Evolutionary conservation across 208 protist genomes (phyloP), one percentile per base, ranked within the genome.

Genomic region (Sergeia podlipaevii): DNA sequence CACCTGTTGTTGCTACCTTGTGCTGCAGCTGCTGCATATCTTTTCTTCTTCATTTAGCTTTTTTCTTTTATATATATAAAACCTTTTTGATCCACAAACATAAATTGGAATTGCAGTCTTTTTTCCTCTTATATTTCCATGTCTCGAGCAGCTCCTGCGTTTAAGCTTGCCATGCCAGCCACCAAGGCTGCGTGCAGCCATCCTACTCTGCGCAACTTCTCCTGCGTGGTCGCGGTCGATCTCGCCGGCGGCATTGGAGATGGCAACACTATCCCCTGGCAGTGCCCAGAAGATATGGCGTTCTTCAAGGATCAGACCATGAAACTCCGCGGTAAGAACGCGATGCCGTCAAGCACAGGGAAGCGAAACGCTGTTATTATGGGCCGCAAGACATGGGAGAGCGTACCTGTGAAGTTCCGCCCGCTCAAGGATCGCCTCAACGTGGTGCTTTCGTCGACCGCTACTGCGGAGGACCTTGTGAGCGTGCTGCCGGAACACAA

Each of bases 381-480:
- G 97, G 97, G 97, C 11, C 81, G 96, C 29, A 97, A 98, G 74
- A 98, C 96, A 32, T 98, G 96, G 96, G 88, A 97, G 26, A 97
- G 92, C 18, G 94, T 98, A 18, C 95, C 97, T 11, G 17, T 39
- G 0, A 74, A 81, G 56, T 96, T 91, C 49, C 79, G 91, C 2
- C 97, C 97, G 2, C 77, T 98, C 6, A 49, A 54, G 18, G 83
- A 84, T 4, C 87, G 97, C 1, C 50, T 98, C 8, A 98, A 98
- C 62, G 78, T 98, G 4, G 89, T 98, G 27, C 60, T 97, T 0
- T 91, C 81, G 17, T 39, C 52, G 5, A 89, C 54, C 5, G 26
- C 56, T 21, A 77, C 71, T 1, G 74, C 13, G 47, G 68, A 74
- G 17, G 67, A 83, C 13, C 44, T 88, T 17, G 39, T 93, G 8